Base-by-base conservation (phyloP, 2,329 filamentous ascomycete genomes). In the Diaporthe nobilis region DNA sequence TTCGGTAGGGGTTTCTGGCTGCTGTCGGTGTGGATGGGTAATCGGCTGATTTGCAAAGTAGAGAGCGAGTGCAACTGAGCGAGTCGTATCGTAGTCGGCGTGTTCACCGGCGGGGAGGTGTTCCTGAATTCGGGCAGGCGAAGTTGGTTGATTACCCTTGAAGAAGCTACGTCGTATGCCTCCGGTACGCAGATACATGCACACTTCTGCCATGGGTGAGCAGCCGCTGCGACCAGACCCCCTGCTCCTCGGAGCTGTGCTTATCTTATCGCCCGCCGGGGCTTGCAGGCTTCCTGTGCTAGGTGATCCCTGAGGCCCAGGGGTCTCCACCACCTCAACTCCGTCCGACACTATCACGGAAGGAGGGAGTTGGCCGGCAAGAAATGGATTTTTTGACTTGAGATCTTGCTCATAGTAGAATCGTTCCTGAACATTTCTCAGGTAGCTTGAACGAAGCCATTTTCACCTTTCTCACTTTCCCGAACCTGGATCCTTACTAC, bases 221-320 rank as follows among this genome's bases (percentile, higher is more conserved):
- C 37, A n/a, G 31, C 47, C 47, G 49, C 55, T 61, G 51, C 58
- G 58, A 61, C 57, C 71, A 63, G 71, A 72, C 57, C 71, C 71
- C 71, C 71, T 72, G 71, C 42, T 51, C 28, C 17, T 25, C 31
- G 13, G 42, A 72, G 70, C 42, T 72, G 22, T 25, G 47, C 65
- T 72, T 72, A 72, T 72, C 71, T 72, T 72, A 72, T 72, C 71
- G 71, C 22, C 15, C 22, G 4, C n/a, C 31, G n/a, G 34, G 31
- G 28, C 25, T 42, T 37, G 17, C 12, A 34, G 31, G 28, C 25
- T 42, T 37, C n/a, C 12, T 34, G 10, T 34, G 8, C 34, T 60
- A 49, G 63, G 47, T 51, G 31, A 63, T 61, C 71, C 57, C n/a
- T 63, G 71, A 42, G 57, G 37, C 22, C 31, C 9, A 9, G 68